Percentiles rank a stretch among this genome's conserved stretches.
Conservation (phyloP, 495 filamentous ascomycete species). For the Hypoxylon perforatum region DNA sequence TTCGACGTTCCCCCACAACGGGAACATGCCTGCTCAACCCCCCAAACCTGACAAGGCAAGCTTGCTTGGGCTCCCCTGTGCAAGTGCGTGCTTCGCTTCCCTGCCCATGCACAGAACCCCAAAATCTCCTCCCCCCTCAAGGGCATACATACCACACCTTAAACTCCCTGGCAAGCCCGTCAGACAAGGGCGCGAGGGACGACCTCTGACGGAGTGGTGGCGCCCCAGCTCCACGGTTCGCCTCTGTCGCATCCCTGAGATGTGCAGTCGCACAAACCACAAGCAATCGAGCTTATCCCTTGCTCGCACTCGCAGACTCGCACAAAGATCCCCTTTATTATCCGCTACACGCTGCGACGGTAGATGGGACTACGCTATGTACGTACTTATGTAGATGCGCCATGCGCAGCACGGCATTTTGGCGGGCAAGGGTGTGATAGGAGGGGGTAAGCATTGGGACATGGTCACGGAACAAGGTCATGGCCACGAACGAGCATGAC, state of each 20-base stretch:
- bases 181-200: constrained; percentile 29
- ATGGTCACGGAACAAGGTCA: constrained; percentile 6
- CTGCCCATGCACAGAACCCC: constrained; percentile 38
- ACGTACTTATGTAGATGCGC: constrained; percentile 26
- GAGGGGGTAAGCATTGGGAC: constrained; percentile 10
- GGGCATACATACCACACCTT: constrained; percentile 18
- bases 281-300: constrained; percentile 43
- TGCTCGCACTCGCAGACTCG: constrained; percentile 40
- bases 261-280: constrained; percentile 42
- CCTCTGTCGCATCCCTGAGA: constrained; percentile 42
- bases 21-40: constrained; percentile 33
- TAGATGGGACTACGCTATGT: constrained; percentile 34
- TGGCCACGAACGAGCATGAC: not conserved
- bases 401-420: constrained; percentile 45
- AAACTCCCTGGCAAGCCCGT: constrained; percentile 23
- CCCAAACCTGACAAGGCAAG: constrained; percentile 33
- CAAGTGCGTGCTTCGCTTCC: constrained; percentile 34
- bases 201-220: constrained; percentile 24
- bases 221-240: constrained; percentile 44
- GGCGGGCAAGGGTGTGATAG: constrained; percentile 29
- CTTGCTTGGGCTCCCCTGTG: constrained; percentile 30
- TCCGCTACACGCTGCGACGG: constrained; percentile 38
- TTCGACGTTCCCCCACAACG: constrained; percentile 41
- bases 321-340: constrained; percentile 41
- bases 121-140: constrained; percentile 33